Evolutionary conservation across 495 filamentous ascomycete genomes (phyloP).

Genomic region (Hypomontagnella monticulosa): DNA sequence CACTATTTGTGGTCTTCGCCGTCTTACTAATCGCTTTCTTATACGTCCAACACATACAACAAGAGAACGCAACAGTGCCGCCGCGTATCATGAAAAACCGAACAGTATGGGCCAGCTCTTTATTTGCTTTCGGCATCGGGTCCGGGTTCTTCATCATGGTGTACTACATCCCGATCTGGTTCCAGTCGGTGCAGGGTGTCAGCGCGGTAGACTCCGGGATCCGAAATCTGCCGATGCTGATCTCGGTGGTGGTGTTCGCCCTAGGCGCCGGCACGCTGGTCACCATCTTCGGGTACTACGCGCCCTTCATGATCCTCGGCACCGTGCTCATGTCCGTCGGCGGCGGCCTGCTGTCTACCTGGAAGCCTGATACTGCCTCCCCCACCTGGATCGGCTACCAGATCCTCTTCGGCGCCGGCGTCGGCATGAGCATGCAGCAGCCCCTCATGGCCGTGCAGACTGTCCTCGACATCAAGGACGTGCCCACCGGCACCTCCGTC

Average conservation of each 20-base stretch:
- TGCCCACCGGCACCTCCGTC: conserved; percentile 72
- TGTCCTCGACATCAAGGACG: conserved; percentile 66
- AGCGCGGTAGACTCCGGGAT: conserved; percentile 62
- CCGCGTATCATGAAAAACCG: conserved; percentile 73
- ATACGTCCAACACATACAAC: conserved; percentile 65
- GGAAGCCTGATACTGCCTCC: conserved; percentile 60
- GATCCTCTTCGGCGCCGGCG: conserved; percentile 69
- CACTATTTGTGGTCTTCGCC: conserved; percentile 67
- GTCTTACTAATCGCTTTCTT: conserved; percentile 68
- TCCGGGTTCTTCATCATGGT: conserved; percentile 20
- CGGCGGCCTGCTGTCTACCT: conserved; percentile 70
- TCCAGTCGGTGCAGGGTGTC: conserved; percentile 69
- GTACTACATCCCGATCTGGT: conserved; percentile 73
- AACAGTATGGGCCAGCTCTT: conserved; percentile 67
- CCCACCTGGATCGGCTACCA: conserved; percentile 75
- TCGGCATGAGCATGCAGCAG: conserved; percentile 75
- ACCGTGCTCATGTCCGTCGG: conserved; percentile 66
- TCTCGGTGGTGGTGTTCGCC: conserved; percentile 50
- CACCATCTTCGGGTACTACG: conserved; percentile 67
- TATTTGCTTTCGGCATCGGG: conserved; percentile 52
- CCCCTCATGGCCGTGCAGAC: conserved; percentile 71
- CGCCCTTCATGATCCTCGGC: conserved; percentile 66
- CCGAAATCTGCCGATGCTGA: conserved; percentile 57
- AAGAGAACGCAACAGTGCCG: conserved; percentile 75
- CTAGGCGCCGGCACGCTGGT: conserved; percentile 57